Base-by-base conservation (phyloP, 257 asterid genomes). In the Misopates orontium region DNA sequence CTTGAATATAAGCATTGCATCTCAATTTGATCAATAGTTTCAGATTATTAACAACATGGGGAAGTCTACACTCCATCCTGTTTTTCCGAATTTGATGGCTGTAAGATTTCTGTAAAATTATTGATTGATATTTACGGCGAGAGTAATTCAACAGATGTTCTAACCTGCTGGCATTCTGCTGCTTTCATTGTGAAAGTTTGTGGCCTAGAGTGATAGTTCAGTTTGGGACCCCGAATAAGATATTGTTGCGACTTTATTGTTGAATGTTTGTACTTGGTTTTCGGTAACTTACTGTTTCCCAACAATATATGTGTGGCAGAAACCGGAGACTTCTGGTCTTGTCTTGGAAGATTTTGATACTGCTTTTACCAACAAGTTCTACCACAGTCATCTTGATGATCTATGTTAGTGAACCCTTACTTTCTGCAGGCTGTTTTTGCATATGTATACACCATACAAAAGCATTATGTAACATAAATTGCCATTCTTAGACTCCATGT, bases 321-420 rank as follows among this genome's bases (percentile, higher is more conserved):
- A 81, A 60, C 87, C 96, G 10, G 77, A 78, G 57, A 80, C 81
- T 76, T 82, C 97, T 56, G 99, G 97, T 52, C 67, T 93, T 62
- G 95, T 93, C 71, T 63, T 93, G 82, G 97, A 88, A 82, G 99
- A 93, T 79, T 93, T 93, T 22, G 99, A 93, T 83, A 64, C 88
- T 72, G 64, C 87, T 56, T 93, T 87, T 73, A 79, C 90, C 79
- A 90, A 90, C 81, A 77, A 82, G 69, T 93, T 84, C 82, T 93
- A 93, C 79, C 97, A 93, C 84, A 93, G 99, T 70, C 96, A 90
- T 82, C 85, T 90, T 51, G 99, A 93, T 79, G 88, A 82, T 82
- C 80, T 77, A 71, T 82, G 99, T 93, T 63, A 84, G 99, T 86
- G 73, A 60, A 68, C 71, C 71, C 61, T 60, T 32, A 67, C 60